Conservation (phyloP, 352 stramenopile species). For the Thalassiosira delicatula region DNA sequence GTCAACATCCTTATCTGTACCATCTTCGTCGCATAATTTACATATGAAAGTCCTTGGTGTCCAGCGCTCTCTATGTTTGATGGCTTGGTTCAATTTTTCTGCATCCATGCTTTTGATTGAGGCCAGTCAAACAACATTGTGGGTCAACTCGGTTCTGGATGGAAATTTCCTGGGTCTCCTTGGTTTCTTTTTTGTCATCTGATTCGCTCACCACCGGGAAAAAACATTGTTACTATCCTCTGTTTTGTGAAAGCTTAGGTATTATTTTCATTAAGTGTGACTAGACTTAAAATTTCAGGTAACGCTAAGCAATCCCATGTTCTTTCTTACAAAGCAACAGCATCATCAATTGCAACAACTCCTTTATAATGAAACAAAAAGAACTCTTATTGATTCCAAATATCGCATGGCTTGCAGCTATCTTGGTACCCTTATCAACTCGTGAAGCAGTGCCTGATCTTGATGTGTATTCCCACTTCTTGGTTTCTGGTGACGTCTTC, state of each 20-base stretch:
- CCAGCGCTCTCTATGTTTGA: background rate
- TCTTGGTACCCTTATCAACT: background rate
- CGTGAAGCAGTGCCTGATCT: background rate
- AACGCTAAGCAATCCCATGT: background rate
- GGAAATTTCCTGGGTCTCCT: background rate
- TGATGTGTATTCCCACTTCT: background rate
- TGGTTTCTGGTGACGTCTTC: background rate
- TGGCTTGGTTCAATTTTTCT: background rate
- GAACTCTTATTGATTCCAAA: background rate
- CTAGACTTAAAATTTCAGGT: background rate
- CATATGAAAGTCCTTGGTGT: background rate
- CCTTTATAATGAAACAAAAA: background rate
- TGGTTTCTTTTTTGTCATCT: constrained; percentile 1
- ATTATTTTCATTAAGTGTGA: background rate
- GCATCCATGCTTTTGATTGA: background rate
- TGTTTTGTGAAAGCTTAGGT: background rate
- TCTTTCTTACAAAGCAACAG: background rate
- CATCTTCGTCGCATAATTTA: background rate
- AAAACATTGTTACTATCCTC: background rate
- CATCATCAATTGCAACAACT: background rate
- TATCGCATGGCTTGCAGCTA: background rate
- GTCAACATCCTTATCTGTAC: background rate
- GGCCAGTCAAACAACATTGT: background rate
- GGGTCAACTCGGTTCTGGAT: background rate
- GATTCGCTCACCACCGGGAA: background rate